Base-by-base conservation (phyloP, 2,329 filamentous ascomycete species). In the Cordyceps militaris region DNA sequence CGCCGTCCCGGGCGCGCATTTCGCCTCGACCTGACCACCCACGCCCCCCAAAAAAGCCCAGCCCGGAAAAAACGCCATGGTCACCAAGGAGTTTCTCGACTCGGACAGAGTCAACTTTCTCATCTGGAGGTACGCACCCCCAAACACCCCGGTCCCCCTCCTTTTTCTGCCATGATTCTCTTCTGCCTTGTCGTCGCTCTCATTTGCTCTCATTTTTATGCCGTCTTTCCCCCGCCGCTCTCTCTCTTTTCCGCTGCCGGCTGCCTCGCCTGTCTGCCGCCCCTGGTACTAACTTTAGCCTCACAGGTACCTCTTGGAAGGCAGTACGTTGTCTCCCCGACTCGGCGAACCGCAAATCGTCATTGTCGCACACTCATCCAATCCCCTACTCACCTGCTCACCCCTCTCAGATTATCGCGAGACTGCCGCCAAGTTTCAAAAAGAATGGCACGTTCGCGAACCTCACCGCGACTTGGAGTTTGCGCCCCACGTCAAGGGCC, bases 21-120 rank as follows among this genome's bases (percentile, higher is more conserved):
- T 36, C 32, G 24, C 44, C 10, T 44, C 26, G 40, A 42, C 43
- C 43, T 48, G 14, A 48, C 40, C 53, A 34, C 44, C n/a, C 24
- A 34, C 30, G 16, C 54, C n/a, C 34, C 2, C 34, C n/a, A 5
- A 14, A 36, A 6, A 11, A 56, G 32, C 34, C 44, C 46, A 46
- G 46, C 40, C 36, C 46, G 40, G 36, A 57, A 51, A 55, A 57
- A 28, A 59, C 62, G 67, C 66, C 66, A 84, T 83, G 80, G 70
- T 72, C 64, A 64, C 66, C 67, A 84, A 83, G 75, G 81, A 84
- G 74, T 77, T 78, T 68, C 77, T 87, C 67, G 80, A 85, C 78
- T 85, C 82, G 64, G 79, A 86, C 72, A 79, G 81, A 76, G 76
- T 86, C 78, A 87, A 86, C 76, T 86, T 83, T 78, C 79, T 87